Percentiles rank a stretch among this genome's conserved stretches.
phyloP scores from a whole-genome alignment of 75 land plant species.

The Cunninghamia lanceolata region DNA sequence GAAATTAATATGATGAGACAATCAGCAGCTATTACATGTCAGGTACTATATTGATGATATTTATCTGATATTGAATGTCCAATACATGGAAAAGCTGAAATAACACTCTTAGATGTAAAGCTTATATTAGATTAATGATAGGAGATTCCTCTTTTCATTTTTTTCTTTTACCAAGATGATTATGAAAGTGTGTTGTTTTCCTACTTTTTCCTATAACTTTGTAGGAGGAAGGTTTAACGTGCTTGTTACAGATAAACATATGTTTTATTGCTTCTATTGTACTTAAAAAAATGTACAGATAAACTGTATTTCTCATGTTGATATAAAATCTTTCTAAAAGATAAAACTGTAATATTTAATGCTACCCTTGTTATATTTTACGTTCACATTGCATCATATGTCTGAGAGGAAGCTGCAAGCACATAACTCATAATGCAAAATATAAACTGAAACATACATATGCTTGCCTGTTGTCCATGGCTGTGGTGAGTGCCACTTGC shows the following conservation, averaged over 20 bases:
- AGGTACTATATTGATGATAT: slow-evolving; percentile 40
- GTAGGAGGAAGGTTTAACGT: neutral
- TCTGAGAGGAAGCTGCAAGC: neutral
- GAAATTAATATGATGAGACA: slow-evolving; percentile 79
- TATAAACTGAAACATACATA: neutral
- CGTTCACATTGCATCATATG: neutral
- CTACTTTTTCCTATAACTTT: neutral
- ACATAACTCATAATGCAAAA: neutral
- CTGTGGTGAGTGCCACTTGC: neutral
- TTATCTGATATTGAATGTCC: neutral
- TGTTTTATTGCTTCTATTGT: neutral
- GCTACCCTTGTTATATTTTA: neutral
- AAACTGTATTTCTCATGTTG: neutral
- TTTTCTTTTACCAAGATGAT: neutral
- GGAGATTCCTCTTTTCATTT: neutral
- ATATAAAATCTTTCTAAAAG: neutral
- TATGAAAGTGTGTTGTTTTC: neutral
- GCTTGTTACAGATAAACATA: neutral
- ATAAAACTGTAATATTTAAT: neutral
- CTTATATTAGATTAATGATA: neutral
- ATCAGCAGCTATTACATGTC: slow-evolving; percentile 75
- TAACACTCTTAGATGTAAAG: neutral
- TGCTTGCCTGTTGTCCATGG: neutral
- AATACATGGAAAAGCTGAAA: neutral
- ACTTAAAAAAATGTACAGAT: neutral